Evolutionary conservation across 306 rosid genomes (phyloP).

Genomic region (Rosa rugosa): DNA sequence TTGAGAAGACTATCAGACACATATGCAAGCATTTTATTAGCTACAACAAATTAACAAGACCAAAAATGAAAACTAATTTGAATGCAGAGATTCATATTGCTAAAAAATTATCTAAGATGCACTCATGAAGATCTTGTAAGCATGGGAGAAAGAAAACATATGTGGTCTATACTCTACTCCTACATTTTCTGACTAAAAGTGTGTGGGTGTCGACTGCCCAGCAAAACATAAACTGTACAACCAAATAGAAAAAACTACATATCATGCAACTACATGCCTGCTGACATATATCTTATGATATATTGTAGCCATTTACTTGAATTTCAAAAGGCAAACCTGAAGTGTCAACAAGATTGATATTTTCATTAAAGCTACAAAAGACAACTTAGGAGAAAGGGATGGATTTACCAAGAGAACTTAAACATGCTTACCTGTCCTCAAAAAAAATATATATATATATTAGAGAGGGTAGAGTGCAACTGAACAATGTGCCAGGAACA

Average conservation of each 20-base stretch:
- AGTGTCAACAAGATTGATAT: constrained; percentile 5
- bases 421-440: background rate
- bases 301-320: background rate
- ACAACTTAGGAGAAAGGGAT: background rate
- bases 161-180: background rate
- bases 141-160: background rate
- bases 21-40: background rate
- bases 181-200: background rate
- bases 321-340: background rate
- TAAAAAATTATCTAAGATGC: background rate
- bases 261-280: background rate
- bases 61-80: background rate
- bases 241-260: background rate
- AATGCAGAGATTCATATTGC: background rate
- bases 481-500: constrained; percentile 3
- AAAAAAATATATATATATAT: background rate
- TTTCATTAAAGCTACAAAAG: background rate
- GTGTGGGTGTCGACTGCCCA: too few relatives aligned
- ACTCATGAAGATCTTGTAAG: background rate
- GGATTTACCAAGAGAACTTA: background rate
- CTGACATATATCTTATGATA: background rate
- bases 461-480: background rate
- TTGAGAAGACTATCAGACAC: background rate
- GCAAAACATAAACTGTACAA: background rate
- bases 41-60: background rate